A percentile compares a stretch with the other conserved stretches of the same genome.
Evolutionary conservation across 2,329 filamentous ascomycete genomes (phyloP).

Genomic region (Colletotrichum caudatum): DNA sequence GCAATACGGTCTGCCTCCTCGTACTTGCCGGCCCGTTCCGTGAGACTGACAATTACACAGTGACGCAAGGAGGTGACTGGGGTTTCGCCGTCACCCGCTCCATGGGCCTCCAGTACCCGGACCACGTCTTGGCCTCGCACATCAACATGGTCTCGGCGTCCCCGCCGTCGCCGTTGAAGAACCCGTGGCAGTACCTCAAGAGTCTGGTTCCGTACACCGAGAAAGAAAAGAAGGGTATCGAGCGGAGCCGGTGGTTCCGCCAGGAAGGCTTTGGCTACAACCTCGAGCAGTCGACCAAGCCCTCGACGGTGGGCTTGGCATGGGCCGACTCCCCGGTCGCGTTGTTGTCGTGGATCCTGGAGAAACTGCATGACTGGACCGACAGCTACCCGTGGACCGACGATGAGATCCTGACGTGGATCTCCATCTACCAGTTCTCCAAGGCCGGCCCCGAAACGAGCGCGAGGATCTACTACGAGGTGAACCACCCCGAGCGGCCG

Average conservation of each 20-base stretch:
- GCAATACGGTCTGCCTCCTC: slow-evolving; percentile 60
- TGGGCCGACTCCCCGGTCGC: slow-evolving; percentile 78
- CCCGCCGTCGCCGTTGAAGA: slow-evolving; percentile 61
- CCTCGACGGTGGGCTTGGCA: slow-evolving; percentile 78
- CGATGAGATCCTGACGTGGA: slow-evolving; percentile 81
- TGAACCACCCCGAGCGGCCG: slow-evolving; percentile 54
- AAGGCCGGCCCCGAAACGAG: slow-evolving; percentile 76
- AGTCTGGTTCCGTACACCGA: slow-evolving; percentile 66
- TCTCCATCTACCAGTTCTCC: slow-evolving; percentile 79
- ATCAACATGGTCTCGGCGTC: slow-evolving; percentile 65
- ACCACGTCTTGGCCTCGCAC: slow-evolving; percentile 69
- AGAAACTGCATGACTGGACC: slow-evolving; percentile 83
- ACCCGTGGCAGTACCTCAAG: slow-evolving; percentile 69
- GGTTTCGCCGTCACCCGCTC: slow-evolving; percentile 74
- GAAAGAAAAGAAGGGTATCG: slow-evolving; percentile 63
- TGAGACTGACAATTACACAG: slow-evolving; percentile 45
- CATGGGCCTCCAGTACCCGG: slow-evolving; percentile 70
- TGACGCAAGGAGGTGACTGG: slow-evolving; percentile 77
- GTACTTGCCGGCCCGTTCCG: slow-evolving; percentile 35
- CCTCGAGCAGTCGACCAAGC: slow-evolving; percentile 72
- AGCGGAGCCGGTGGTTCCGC: slow-evolving; percentile 68
- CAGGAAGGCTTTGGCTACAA: slow-evolving; percentile 70
- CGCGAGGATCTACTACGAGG: slow-evolving; percentile 79
- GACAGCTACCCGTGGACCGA: slow-evolving; percentile 80
- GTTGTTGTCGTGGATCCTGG: slow-evolving; percentile 82